These are phyloP conservation scores for Hymenotorrendiella dingleyae DNA, from an alignment of 2,329 filamentous ascomycete species.

Conservation along the genomic window DNA sequence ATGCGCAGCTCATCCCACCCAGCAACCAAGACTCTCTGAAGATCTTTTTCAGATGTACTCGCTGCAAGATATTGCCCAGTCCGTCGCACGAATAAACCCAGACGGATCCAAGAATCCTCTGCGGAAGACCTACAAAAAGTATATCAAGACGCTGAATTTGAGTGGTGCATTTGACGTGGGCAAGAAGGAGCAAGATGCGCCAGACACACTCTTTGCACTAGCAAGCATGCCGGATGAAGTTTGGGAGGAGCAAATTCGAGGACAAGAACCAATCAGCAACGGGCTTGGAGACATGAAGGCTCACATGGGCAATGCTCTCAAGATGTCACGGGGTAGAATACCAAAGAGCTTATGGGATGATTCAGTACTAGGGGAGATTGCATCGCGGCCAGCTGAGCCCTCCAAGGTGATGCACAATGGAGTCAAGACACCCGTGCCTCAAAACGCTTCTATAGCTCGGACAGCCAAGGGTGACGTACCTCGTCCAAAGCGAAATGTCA, in stretches of 20 bases:
- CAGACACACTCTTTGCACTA: conserved; percentile 48
- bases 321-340: conserved; percentile 52
- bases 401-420: conserved; percentile 16
- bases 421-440: conserved; percentile 11
- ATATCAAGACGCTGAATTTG: conserved; percentile 58
- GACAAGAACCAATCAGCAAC: conserved; percentile 48
- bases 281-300: conserved; percentile 44
- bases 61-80: conserved; percentile 50
- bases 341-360: conserved; percentile 50
- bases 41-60: conserved; percentile 56
- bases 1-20: conserved; percentile 25
- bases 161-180: conserved; percentile 55
- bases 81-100: conserved; percentile 57
- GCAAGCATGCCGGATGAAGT: conserved; percentile 47
- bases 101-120: conserved; percentile 63
- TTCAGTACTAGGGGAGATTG: conserved; percentile 52
- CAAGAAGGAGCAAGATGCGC: conserved; percentile 48
- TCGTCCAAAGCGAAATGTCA: conserved; percentile 59
- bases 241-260: conserved; percentile 51
- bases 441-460: conserved; percentile 10
- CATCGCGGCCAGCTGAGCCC: conserved; percentile 7
- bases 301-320: conserved; percentile 44
- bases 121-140: conserved; percentile 62
- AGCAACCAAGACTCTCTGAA: conserved; percentile 44
- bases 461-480: conserved; percentile 25